Conservation (phyloP, 2,329 filamentous ascomycete species). For the Hymenoscyphus infarciens region DNA sequence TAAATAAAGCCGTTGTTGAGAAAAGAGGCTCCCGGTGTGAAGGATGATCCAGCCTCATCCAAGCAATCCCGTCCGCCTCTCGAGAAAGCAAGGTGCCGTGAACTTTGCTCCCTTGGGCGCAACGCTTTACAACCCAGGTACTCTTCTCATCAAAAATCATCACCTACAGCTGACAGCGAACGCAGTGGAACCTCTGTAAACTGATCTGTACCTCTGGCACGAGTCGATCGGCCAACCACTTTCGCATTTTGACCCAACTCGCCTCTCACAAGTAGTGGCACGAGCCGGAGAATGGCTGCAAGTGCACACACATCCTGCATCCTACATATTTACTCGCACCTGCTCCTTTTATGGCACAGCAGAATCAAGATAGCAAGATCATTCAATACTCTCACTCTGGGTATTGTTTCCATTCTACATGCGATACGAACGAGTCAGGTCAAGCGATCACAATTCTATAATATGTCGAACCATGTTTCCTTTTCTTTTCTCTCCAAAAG, state of each 20-base stretch:
- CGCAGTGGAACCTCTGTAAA: conserved; percentile 15
- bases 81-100: background rate
- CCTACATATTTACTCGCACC: too few relatives aligned
- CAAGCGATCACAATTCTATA: too few relatives aligned
- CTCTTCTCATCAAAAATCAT: too few relatives aligned
- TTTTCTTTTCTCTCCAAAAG: too few relatives aligned
- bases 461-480: too few relatives aligned
- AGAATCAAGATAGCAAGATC: too few relatives aligned
- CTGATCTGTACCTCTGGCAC: conserved; percentile 18
- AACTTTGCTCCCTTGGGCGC: background rate
- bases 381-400: too few relatives aligned
- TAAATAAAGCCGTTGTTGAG: background rate
- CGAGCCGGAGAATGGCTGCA: conserved; percentile 12
- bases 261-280: conserved; percentile 8
- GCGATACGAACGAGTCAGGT: too few relatives aligned
- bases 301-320: conserved; percentile 9
- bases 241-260: background rate
- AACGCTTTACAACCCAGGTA: too few relatives aligned
- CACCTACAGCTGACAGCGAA: conserved; percentile 17
- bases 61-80: background rate
- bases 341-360: too few relatives aligned
- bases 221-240: conserved; percentile 8
- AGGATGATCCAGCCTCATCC: conserved; percentile 1
- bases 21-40: too few relatives aligned
- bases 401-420: too few relatives aligned